Evolutionary conservation across 2,329 filamentous ascomycete species (phyloP).

Genomic region (Fusarium sp.): DNA sequence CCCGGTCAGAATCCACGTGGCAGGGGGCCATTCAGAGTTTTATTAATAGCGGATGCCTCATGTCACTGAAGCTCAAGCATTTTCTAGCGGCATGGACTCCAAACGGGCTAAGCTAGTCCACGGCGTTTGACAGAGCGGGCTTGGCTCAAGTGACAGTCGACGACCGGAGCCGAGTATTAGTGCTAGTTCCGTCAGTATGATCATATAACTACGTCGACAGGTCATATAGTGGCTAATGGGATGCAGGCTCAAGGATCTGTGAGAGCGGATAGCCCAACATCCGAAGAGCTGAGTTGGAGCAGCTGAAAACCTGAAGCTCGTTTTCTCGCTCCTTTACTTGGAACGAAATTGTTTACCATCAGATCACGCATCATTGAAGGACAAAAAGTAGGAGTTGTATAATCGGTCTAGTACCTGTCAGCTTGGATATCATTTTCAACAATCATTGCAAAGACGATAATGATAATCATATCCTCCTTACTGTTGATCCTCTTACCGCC

Average conservation of each 20-base stretch:
- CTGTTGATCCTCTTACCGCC: too few relatives aligned
- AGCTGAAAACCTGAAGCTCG: not conserved
- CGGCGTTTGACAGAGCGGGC: too few relatives aligned
- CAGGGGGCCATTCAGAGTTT: not conserved
- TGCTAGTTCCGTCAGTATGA: not conserved
- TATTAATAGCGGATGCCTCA: not conserved
- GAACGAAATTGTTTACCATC: not conserved
- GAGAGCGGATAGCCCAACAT: conserved; percentile 8
- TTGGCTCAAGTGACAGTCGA: not conserved
- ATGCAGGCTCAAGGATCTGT: not conserved
- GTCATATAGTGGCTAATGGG: not conserved
- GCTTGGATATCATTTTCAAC: too few relatives aligned
- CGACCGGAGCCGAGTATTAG: not conserved
- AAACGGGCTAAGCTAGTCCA: not conserved
- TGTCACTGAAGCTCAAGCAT: not conserved
- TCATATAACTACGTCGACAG: conserved; percentile 12
- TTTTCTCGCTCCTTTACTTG: not conserved
- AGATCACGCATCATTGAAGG: too few relatives aligned
- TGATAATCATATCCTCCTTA: too few relatives aligned
- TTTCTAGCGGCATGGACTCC: not conserved
- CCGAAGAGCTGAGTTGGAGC: not conserved
- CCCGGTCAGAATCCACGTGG: not conserved
- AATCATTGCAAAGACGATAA: too few relatives aligned
- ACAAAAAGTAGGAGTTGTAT: too few relatives aligned
- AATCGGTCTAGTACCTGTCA: too few relatives aligned